These are phyloP conservation scores for Gossypium trilobum DNA, from an alignment of 441 rosid species.

Conservation along the genomic window DNA sequence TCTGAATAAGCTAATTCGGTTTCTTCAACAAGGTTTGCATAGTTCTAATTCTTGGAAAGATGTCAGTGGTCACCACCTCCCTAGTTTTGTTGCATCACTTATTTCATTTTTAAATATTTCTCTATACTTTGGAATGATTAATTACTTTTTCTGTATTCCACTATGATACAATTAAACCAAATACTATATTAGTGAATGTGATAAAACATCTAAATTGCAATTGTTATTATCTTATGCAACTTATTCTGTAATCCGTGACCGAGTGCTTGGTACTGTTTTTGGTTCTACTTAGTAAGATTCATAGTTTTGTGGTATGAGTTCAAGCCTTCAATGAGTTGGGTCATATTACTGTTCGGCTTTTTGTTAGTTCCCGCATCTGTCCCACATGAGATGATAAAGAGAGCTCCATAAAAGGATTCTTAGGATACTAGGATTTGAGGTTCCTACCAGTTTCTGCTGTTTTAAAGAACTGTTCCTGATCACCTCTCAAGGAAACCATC, in stretches of 20 bases:
- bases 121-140: not conserved
- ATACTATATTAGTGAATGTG: not conserved
- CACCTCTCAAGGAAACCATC: not conserved
- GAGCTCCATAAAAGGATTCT: not conserved
- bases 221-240: not conserved
- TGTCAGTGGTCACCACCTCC: not conserved
- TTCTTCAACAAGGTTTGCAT: conserved; percentile 67
- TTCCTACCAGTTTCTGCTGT: not conserved
- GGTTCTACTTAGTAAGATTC: not conserved
- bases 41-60: conserved; percentile 5
- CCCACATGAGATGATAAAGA: not conserved
- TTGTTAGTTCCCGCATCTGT: not conserved
- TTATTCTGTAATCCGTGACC: not conserved
- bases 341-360: not conserved
- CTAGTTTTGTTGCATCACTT: not conserved
- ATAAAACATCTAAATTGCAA: not conserved
- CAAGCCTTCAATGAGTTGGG: not conserved
- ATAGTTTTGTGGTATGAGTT: not conserved
- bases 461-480: not conserved
- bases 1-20: conserved; percentile 73
- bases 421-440: not conserved
- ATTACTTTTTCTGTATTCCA: not conserved
- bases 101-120: not conserved
- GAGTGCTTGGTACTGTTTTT: not conserved
- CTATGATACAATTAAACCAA: not conserved